Evolutionary conservation across 768 basidiomycete species (phyloP), one percentile per base, ranked within the genome.

Genomic region (Leccinum truebloodii): DNA sequence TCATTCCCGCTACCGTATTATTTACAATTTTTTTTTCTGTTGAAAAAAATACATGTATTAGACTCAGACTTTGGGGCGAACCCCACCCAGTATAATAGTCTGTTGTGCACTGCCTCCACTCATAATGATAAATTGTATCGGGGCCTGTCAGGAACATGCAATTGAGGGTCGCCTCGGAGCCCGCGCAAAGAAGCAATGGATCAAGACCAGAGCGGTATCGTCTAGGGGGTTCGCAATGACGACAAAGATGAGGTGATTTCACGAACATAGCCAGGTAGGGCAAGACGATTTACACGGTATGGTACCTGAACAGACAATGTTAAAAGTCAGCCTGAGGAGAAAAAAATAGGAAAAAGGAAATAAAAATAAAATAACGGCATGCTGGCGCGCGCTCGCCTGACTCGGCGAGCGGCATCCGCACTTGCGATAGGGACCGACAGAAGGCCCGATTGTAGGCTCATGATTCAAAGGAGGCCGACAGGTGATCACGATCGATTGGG

Each of bases 161-260:
- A 53, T 54, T 54, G 62, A 59, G 57, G 54, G 67, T 64, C 56
- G 55, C 73, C 72, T 73, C 72, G 73, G 72, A 71, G 50, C 24
- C 73, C 72, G 72, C 72, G 72, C 72, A 63, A n/a, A 58, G 60
- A 62, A 63, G 55, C 20, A 44, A 56, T 14, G 32, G 39, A 55
- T 6, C 26, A n/a, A 30, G 28, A 51, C 50, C 10, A 30, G 50
- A 26, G 24, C 22, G 28, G 16, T 51, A 26, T 50, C 24, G 49
- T 14, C 26, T 16, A 26, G 13, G 24, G 4, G 22, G 22, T 28
- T 24, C 18, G 24, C 24, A 18, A 28, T 28, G 44, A 50, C 49
- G 49, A 50, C 49, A 50, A 46, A 28, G 53, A 62, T 72, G 69
- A 71, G 61, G 67, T 69, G 67, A 72, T 72, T 54, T 32, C 57